Base-by-base conservation (phyloP, 345 rosid species). In the Populus nigra region DNA sequence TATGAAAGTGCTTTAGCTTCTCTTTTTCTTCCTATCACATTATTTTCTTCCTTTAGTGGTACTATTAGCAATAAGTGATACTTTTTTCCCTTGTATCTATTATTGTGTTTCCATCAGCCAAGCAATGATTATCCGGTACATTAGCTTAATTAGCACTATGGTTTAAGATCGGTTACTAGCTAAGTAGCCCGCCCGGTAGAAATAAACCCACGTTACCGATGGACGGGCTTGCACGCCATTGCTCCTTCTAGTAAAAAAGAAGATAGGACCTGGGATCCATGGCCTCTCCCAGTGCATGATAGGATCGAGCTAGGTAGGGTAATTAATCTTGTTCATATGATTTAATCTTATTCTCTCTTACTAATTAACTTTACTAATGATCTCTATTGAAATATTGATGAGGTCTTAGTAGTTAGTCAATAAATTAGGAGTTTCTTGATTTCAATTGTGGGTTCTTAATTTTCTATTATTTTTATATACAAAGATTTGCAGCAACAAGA, bases 1-100 rank as follows among this genome's bases (percentile, higher is more conserved):
- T 72, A 81, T 75, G 84, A 80, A 77, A 88, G 69, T 90, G 95
- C 92, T 90, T 92, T 91, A 86, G 81, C 84, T 84, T 86, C 80
- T 82, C 85, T 84, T 87, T 88, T 87, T 86, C 86, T 82, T 82
- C 67, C 89, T 69, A 80, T 77, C 77, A 78, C 83, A 86, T 85
- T 79, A 85, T 86, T 87, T 86, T 82, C 74, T 79, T 82, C 84
- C 90, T 88, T 92, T 88, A 81, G 84, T 85, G 71, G 88, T 87
- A 87, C 91, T 81, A 85, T 87, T 85, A 77, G 74, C 89, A 86
- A 82, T 89, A 83, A 86, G 69, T 76, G 78, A 83, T 83, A n/a
- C 76, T 70, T 81, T 81, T 69, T 83, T 83, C 69, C 83, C 36
- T 74, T 78, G 72, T 67, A 84, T 82, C 78, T 83, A 83, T 82